These are phyloP conservation scores for Nemania abortiva DNA, from an alignment of 2,329 filamentous ascomycete genomes.

Conservation along the genomic window DNA sequence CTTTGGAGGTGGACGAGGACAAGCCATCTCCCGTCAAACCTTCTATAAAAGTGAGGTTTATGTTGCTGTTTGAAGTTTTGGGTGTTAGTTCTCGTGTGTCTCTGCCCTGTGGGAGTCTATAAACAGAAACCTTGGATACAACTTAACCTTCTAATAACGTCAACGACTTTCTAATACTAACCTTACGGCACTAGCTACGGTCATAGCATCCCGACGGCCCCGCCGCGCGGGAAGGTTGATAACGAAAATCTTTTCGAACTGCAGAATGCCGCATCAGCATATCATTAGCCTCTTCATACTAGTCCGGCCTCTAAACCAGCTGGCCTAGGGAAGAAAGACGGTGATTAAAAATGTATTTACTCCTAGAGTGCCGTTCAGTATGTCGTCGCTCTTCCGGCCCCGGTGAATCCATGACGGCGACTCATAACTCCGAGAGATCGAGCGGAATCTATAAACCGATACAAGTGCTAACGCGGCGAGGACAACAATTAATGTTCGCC, in stretches of 20 bases:
- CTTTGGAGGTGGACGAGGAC: slow-evolving; percentile 9
- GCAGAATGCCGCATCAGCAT: background rate
- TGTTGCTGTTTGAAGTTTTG: slow-evolving; percentile 47
- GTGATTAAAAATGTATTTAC: slow-evolving; percentile 30
- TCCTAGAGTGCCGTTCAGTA: slow-evolving; percentile 43
- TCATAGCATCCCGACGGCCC: slow-evolving; percentile 64
- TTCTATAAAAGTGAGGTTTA: slow-evolving; percentile 61
- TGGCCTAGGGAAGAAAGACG: background rate
- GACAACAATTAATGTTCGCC: slow-evolving; percentile 10
- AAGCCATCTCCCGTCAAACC: slow-evolving; percentile 58
- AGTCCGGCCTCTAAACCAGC: background rate
- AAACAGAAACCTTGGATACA: too few species aligned
- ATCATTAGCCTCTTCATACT: background rate
- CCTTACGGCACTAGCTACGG: slow-evolving; percentile 58
- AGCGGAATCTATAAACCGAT: slow-evolving; percentile 11
- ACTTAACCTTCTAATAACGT: too few species aligned
- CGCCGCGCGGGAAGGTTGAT: slow-evolving; percentile 63
- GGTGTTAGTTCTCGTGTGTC: slow-evolving; percentile 7
- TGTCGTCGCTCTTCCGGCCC: slow-evolving; percentile 13
- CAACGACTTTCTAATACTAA: slow-evolving; percentile 57
- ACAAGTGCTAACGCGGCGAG: slow-evolving; percentile 10
- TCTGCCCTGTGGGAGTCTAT: too few species aligned
- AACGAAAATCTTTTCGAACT: slow-evolving; percentile 67
- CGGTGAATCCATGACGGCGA: slow-evolving; percentile 10
- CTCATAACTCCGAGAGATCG: background rate